Evolutionary conservation across 2,329 filamentous ascomycete species (phyloP).

Genomic region (Didymella glomerata): DNA sequence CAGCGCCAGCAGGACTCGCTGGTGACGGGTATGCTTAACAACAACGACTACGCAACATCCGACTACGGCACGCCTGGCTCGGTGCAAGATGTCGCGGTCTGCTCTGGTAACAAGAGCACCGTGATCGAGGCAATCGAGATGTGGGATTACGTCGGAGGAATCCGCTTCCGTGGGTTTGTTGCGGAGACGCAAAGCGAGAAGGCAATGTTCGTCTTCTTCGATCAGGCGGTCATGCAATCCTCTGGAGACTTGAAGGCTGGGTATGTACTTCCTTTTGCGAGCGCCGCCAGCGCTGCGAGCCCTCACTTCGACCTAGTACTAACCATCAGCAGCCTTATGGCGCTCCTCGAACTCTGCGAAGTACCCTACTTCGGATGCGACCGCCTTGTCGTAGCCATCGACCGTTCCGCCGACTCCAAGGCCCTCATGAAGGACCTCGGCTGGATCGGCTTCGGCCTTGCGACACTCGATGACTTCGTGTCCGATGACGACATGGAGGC

Average conservation of each 20-base stretch:
- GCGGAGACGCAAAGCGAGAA: slow-evolving; percentile 74
- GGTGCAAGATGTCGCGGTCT: slow-evolving; percentile 35
- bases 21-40: slow-evolving; percentile 76
- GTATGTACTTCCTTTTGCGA: slow-evolving; percentile 60
- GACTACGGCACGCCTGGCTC: slow-evolving; percentile 36
- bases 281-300: not conserved
- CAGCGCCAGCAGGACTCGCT: slow-evolving; percentile 79
- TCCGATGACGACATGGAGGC: slow-evolving; percentile 55
- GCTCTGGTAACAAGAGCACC: slow-evolving; percentile 32
- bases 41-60: slow-evolving; percentile 40
- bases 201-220: slow-evolving; percentile 88
- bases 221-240: slow-evolving; percentile 67
- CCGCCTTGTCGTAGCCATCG: slow-evolving; percentile 81
- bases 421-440: slow-evolving; percentile 81
- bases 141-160: slow-evolving; percentile 85
- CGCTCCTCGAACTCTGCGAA: slow-evolving; percentile 86
- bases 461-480: slow-evolving; percentile 80
- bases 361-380: slow-evolving; percentile 75
- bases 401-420: slow-evolving; percentile 69
- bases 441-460: slow-evolving; percentile 91
- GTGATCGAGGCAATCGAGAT: slow-evolving; percentile 76
- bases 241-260: slow-evolving; percentile 85
- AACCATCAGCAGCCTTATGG: slow-evolving; percentile 66
- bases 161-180: slow-evolving; percentile 86
- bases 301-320: slow-evolving; percentile 13